These are phyloP conservation scores for Ilyonectria mors-panacis DNA, from an alignment of 2,329 filamentous ascomycete genomes.

Conservation along the genomic window DNA sequence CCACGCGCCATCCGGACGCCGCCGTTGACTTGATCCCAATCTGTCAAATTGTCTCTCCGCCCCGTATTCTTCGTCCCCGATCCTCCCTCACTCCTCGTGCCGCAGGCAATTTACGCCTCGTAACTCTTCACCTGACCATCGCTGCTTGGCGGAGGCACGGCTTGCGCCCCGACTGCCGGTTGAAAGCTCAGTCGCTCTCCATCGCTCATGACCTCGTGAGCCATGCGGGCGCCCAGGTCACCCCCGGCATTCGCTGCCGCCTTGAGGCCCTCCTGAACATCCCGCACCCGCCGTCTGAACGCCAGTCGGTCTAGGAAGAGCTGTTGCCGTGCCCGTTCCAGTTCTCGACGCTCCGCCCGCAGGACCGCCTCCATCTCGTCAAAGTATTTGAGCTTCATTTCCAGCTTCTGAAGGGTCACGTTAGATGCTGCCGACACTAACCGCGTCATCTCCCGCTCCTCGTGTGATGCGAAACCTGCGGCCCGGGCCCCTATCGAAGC, in stretches of 20 bases:
- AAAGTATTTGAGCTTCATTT: conserved; percentile 96
- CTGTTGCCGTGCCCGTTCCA: conserved; percentile 92
- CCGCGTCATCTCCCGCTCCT: conserved; percentile 96
- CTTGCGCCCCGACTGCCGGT: conserved; percentile 57
- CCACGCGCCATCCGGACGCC: conserved; percentile 40
- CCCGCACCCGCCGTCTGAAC: conserved; percentile 89
- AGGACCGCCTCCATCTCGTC: conserved; percentile 95
- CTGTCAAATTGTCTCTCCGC: conserved; percentile 25
- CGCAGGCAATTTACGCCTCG: conserved; percentile 60
- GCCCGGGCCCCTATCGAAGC: conserved; percentile 89
- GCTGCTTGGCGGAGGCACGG: conserved; percentile 69
- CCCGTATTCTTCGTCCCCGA: conserved; percentile 5
- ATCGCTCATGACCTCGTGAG: conserved; percentile 63
- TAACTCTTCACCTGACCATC: conserved; percentile 71
- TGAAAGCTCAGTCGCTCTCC: conserved; percentile 70
- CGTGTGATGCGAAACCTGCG: conserved; percentile 91
- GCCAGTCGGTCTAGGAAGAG: conserved; percentile 92
- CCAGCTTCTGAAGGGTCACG: conserved; percentile 93
- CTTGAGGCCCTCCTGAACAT: conserved; percentile 83
- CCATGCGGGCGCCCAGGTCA: conserved; percentile 65
- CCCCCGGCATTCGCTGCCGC: conserved; percentile 65
- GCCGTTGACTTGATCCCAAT: conserved; percentile 36
- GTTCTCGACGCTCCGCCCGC: conserved; percentile 90
- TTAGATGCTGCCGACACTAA: conserved; percentile 94
- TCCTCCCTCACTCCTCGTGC: conserved; percentile 2